Percentiles rank a stretch among this genome's conserved stretches.
Conservation (phyloP, 2,329 filamentous ascomycete species). For the Zasmidium citrigriseum region DNA sequence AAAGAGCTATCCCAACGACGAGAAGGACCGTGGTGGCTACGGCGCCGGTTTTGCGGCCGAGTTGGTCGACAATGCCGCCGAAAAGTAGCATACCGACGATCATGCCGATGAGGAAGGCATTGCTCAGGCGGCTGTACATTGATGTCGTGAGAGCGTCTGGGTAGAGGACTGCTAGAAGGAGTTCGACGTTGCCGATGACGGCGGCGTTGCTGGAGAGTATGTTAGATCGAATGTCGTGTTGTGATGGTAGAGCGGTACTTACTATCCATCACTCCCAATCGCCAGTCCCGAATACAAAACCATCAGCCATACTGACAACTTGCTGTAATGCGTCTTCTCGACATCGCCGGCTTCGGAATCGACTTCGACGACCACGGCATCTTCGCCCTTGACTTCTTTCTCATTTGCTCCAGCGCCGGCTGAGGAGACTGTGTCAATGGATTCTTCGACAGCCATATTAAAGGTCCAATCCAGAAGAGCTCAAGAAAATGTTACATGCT, state of each 20-base stretch:
- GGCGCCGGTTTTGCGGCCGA: constrained; percentile 37
- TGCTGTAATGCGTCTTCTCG: constrained; percentile 20
- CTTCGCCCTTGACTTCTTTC: background rate
- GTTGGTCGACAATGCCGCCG: constrained; percentile 35
- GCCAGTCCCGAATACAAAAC: constrained; percentile 38
- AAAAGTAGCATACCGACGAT: constrained; percentile 39
- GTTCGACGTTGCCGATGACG: constrained; percentile 37
- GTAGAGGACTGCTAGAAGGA: constrained; percentile 36
- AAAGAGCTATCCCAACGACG: constrained; percentile 35
- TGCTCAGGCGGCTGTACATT: constrained; percentile 36
- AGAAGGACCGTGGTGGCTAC: constrained; percentile 37
- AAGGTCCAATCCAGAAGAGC: background rate
- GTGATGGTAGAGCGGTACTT: too few relatives aligned
- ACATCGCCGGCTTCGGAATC: constrained; percentile 1
- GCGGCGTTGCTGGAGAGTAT: constrained; percentile 29
- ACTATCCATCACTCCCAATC: constrained; percentile 38
- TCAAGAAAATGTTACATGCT: background rate
- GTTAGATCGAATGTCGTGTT: background rate
- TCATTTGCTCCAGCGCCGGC: background rate
- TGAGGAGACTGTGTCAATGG: background rate
- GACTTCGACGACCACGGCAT: background rate
- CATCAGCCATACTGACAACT: constrained; percentile 36
- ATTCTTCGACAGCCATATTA: background rate
- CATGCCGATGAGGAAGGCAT: constrained; percentile 39
- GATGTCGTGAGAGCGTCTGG: constrained; percentile 31